phyloP scores from a whole-genome alignment of 495 filamentous ascomycete species.

The Pseudomonodictys pantanalensis region DNA sequence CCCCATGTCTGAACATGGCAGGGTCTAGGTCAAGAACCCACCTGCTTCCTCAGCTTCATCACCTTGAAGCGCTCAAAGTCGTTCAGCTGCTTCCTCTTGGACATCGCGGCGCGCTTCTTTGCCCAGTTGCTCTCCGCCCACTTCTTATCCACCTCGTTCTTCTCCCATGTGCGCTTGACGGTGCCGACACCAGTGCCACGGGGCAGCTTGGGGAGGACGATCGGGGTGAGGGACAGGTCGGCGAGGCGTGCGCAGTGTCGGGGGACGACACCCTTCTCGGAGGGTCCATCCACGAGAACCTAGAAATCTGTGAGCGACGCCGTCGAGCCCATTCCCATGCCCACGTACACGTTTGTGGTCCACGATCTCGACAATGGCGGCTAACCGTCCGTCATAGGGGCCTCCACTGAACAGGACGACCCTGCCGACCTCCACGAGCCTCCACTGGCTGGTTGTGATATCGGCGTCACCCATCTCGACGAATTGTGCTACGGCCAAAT shows the following conservation, averaged over 20 bases:
- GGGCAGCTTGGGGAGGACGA: conserved; percentile 84
- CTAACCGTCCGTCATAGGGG: conserved; percentile 79
- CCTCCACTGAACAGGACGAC: conserved; percentile 78
- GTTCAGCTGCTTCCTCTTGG: conserved; percentile 84
- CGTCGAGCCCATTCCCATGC: neutral
- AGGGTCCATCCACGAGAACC: conserved; percentile 93
- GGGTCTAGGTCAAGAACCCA: conserved; percentile 50
- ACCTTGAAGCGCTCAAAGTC: conserved; percentile 99
- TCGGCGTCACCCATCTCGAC: conserved; percentile 63
- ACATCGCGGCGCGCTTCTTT: conserved; percentile 76
- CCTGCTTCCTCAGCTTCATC: conserved; percentile 94
- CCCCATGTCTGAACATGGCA: too few relatives aligned
- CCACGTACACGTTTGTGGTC: conserved; percentile 99
- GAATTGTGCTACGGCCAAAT: conserved; percentile 4
- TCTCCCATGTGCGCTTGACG: conserved; percentile 82
- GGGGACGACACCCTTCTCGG: conserved; percentile 67
- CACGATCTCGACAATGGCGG: conserved; percentile 96
- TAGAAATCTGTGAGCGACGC: conserved; percentile 50
- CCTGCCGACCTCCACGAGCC: conserved; percentile 94
- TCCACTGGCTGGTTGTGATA: conserved; percentile 73
- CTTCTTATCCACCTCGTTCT: conserved; percentile 81
- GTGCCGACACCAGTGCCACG: conserved; percentile 78
- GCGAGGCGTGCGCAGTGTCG: conserved; percentile 79
- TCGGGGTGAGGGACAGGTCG: conserved; percentile 80
- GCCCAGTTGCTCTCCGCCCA: conserved; percentile 86